Conservation (phyloP, 495 filamentous ascomycete genomes). For the Tuber magnatum region DNA sequence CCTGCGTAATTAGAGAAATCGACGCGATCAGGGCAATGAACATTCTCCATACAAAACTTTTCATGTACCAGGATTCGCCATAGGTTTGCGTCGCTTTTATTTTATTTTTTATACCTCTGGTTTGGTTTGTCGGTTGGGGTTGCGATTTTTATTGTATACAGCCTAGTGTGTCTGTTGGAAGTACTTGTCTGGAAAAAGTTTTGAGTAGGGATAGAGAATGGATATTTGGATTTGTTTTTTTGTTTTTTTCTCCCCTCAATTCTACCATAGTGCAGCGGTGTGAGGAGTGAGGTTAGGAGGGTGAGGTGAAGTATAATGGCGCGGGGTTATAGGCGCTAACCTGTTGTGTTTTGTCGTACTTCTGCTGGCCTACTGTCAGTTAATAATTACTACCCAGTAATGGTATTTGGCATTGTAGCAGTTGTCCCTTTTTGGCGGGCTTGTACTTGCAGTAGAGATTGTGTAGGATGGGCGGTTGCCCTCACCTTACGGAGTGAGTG, state of each 20-base stretch:
- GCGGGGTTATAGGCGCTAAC: background rate
- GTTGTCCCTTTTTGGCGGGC: background rate
- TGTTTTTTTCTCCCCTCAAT: background rate
- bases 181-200: background rate
- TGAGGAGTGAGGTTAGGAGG: background rate
- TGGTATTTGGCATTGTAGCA: background rate
- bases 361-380: slow-evolving; percentile 1
- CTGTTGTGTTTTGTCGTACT: background rate
- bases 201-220: background rate
- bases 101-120: background rate
- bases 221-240: background rate
- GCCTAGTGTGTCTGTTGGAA: background rate
- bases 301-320: background rate
- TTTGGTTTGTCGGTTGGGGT: background rate
- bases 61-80: slow-evolving; percentile 44
- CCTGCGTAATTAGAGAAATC: slow-evolving; percentile 86
- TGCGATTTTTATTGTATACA: background rate
- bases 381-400: background rate
- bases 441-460: background rate
- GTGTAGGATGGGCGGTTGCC: background rate
- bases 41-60: slow-evolving; percentile 89
- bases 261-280: background rate
- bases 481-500: background rate
- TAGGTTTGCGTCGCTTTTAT: background rate
- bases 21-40: slow-evolving; percentile 91